Evolutionary conservation across 2,329 filamentous ascomycete species (phyloP), one percentile per base, ranked within the genome.

Genomic region (Neopestalotiopsis sp.): DNA sequence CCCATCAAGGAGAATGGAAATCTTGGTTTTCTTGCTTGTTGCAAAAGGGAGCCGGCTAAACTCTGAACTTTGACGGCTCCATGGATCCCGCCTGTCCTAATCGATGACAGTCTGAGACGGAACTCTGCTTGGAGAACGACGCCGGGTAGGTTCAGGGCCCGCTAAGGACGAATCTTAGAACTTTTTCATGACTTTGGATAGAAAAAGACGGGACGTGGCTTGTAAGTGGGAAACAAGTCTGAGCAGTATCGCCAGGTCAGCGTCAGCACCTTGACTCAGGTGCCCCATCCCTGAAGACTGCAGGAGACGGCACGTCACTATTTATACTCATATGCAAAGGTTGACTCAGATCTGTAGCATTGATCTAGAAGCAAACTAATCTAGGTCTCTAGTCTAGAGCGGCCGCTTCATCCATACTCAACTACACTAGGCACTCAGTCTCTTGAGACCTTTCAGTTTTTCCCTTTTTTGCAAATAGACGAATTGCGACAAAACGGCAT

Each of bases 311-410:
- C 57, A 34, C 57, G 57, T 59, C 57, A 59, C 17, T 30, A 59
- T 24, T 14, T 24, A 2, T 30, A 28, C 24, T 59, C 10, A 14
- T 17, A 59, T 34, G 30, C 57, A 62, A 38, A 13, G 59, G 7
- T 62, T 40, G 59, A 34, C 30, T 62, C 32, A 62, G 59, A n/a
- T 24, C n/a, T 9, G 30, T 24, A 17, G 30, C 34, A 62, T 62
- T 20, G 59, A 34, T 62, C 32, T 62, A 40, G 28, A 17, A 38
- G 30, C 45, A 52, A 24, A 24, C 45, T 62, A 38, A 9, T 62
- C 59, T 38, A 6, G 32, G 24, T 62, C 59, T 62, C 59, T 62
- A 62, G 9, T 62, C 30, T 62, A 59, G 57, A 59, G 57, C 24
- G 13, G 14, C 24, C 30, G 24, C 20, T 30, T 59, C 20, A 34